phyloP scores from a whole-genome alignment of 139 green algal genomes.

The Bryopsis sp. region DNA sequence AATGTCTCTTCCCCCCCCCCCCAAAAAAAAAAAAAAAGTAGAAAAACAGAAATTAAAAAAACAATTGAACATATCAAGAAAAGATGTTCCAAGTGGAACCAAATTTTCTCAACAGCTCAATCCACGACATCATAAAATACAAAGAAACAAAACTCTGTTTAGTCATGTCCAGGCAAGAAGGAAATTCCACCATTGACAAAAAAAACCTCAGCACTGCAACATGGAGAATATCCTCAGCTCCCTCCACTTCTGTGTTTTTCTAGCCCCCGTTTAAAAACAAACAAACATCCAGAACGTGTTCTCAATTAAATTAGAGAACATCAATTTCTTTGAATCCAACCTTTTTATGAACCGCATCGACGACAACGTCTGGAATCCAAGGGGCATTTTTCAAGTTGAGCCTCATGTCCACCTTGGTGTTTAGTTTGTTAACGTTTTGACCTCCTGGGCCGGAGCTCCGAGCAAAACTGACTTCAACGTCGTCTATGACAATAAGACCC shows the following conservation, averaged over 20 bases:
- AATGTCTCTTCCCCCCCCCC: neutral
- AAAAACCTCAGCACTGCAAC: neutral
- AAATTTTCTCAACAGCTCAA: neutral
- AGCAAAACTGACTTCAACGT: constrained; percentile 82
- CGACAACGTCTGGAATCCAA: constrained; percentile 74
- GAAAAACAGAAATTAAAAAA: neutral
- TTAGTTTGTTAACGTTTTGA: constrained; percentile 94
- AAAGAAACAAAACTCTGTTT: neutral
- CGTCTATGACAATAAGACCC: too few species aligned
- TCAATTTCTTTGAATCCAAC: constrained; percentile 26
- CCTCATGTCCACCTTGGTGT: constrained; percentile 95
- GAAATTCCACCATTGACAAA: neutral
- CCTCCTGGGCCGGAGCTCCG: constrained; percentile 80
- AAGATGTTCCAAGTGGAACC: neutral
- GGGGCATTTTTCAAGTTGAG: constrained; percentile 49
- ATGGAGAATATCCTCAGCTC: too few species aligned
- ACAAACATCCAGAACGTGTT: neutral
- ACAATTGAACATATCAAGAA: neutral
- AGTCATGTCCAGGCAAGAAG: neutral
- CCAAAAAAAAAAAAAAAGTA: neutral
- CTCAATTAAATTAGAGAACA: neutral
- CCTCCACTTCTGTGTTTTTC: too few species aligned
- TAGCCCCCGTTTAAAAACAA: too few species aligned
- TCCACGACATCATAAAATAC: neutral
- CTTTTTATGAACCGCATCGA: constrained; percentile 51